phyloP scores from a whole-genome alignment of 306 rosid species.

The Quercus cerris region DNA sequence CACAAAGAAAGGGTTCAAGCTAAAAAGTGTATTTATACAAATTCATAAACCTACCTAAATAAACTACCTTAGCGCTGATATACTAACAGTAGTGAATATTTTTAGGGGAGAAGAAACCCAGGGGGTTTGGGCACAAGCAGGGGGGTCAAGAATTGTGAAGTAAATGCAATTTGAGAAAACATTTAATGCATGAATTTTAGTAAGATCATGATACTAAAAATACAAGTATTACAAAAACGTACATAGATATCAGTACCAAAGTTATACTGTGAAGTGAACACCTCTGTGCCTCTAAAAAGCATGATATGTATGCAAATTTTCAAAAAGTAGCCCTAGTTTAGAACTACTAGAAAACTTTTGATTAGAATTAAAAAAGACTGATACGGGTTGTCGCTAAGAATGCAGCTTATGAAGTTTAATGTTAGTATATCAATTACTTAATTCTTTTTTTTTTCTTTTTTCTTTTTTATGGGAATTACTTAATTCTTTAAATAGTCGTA shows the following conservation, averaged over 20 bases:
- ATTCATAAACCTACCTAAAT: neutral
- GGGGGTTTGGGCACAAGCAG: slow-evolving; percentile 3
- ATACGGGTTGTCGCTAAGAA: neutral
- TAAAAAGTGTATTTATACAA: neutral
- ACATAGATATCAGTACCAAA: neutral
- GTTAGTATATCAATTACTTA: neutral
- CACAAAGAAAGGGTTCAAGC: neutral
- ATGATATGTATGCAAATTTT: neutral
- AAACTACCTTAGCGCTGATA: slow-evolving; percentile 3
- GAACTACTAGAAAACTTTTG: neutral
- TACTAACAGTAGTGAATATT: neutral
- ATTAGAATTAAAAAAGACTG: neutral
- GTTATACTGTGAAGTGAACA: neutral
- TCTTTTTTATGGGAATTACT: neutral
- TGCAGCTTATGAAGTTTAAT: neutral
- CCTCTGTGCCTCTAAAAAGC: neutral
- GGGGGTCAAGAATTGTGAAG: neutral
- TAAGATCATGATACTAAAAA: no score
- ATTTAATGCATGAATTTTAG: neutral
- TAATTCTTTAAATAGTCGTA: neutral
- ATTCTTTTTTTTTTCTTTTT: neutral
- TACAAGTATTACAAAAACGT: no score
- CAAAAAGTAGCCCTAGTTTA: neutral
- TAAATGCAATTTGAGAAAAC: neutral
- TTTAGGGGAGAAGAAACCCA: neutral